Base-by-base conservation (phyloP, 2,329 filamentous ascomycete species). In the Sporothrix sp. region DNA sequence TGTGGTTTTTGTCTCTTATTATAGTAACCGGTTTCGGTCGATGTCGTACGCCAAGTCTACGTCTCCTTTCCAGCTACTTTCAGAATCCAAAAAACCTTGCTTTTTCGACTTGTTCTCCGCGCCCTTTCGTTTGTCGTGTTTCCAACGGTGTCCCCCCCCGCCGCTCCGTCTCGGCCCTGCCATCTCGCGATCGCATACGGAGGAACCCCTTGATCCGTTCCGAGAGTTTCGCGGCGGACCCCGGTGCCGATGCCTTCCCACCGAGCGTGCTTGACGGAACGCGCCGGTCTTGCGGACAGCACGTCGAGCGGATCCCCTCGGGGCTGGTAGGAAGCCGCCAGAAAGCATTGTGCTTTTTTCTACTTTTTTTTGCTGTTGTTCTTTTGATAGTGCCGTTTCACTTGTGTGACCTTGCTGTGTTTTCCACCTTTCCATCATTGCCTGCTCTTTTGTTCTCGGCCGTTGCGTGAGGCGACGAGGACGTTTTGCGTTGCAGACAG, bases 11-110 rank as follows among this genome's bases (percentile, higher is more conserved):
- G 33, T 52, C 36, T 52, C 42, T 48, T 45, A 28, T 49, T 53
- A 50, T 57, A 57, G 56, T 54, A 30, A 47, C 50, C 55, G 52
- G 49, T 23, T n/a, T 52, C 55, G 55, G 54, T 50, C 55, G 53
- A 44, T 42, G 32, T 21, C 32, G 13, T n/a, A 25, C 33, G 38
- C 52, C 39, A 33, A 46, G 23, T 30, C n/a, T 35, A 20, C 14
- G 21, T 35, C 48, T 45, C 33, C 30, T 50, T 11, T 32, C 27
- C 47, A 27, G 21, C 38, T 43, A 18, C 14, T 35, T 45, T 35
- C 43, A 45, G 25, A 14, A 23, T 35, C 25, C 43, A 35, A 45
- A 28, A 28, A 33, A 33, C n/a, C n/a, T 32, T 10, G 13, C 7
- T 8, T 4, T 45, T 45, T 45, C 43, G 18, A 43, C 21, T 14